Base-by-base conservation (phyloP, 768 basidiomycete genomes). In the Russula earlei region DNA sequence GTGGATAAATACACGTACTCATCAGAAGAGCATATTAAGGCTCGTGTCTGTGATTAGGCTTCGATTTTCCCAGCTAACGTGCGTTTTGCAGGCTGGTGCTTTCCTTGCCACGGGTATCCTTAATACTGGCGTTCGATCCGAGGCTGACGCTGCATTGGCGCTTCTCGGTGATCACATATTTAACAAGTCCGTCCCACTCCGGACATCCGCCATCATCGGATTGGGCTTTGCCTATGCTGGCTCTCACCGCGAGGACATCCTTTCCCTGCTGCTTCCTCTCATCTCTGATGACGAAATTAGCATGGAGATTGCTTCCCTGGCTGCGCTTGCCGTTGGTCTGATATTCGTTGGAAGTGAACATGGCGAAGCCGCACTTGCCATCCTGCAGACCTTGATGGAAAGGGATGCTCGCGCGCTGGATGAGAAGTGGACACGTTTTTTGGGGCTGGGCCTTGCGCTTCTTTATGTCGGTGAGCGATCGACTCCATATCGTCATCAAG, bases 1-100 rank as follows among this genome's bases (percentile, higher is more conserved):
- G 85, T 97, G 62, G 96, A 99, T 75, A 96, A 91, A 70, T 98
- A 97, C 73, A 91, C 94, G 22, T 98, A 98, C 67, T 93, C 91
- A 0, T 72, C 88, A 1, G 96, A 99, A 63, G 96, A 99, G 68
- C 78, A 92, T 69, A 97, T 98, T 77, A 98, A 98, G 76, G 85
- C 80, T 59, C 38, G 62, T 59, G 25, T 47, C 40, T 50, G 19
- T 27, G 20, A 14, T 22, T 36, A 25, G 24, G 43, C 24, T 17
- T 25, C 25, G n/a, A 1, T 55, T 27, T 40, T 50, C n/a, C 48
- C 33, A 36, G 19, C 34, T 29, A 36, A 52, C 33, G 15, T 17
- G 9, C 20, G 15, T 19, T 49, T 29, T 11, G 15, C 36, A 85
- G 82, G 90, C 94, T 33, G 96, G 96, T 45, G 93, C 95, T 11